Conservation (phyloP, 257 asterid species). For the Cordia subcordata region DNA sequence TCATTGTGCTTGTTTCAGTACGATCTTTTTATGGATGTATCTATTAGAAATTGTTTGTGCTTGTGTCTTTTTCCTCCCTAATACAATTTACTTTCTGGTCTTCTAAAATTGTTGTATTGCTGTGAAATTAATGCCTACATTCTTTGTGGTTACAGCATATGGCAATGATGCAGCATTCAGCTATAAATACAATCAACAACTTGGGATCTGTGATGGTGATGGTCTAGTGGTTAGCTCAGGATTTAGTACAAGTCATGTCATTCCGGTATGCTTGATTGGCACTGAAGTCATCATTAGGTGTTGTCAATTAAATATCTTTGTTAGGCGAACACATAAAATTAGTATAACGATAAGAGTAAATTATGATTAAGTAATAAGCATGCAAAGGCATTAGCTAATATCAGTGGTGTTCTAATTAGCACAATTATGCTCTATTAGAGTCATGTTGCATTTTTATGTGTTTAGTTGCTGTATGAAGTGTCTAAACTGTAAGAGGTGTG, state of each 20-base stretch:
- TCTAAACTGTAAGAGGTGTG: too few relatives aligned
- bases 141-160: conserved; percentile 55
- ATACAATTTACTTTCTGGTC: background rate
- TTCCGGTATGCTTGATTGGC: conserved; percentile 68
- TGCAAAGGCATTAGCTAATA: too few relatives aligned
- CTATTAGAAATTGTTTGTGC: background rate
- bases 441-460: too few relatives aligned
- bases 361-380: too few relatives aligned
- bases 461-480: too few relatives aligned
- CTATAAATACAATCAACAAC: conserved; percentile 78
- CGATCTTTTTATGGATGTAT: background rate
- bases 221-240: conserved; percentile 95
- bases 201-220: conserved; percentile 60
- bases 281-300: conserved; percentile 3
- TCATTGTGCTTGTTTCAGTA: too few relatives aligned
- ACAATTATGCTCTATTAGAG: too few relatives aligned
- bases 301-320: too few relatives aligned
- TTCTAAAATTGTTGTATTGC: background rate
- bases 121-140: background rate
- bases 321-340: too few relatives aligned
- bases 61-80: background rate
- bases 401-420: too few relatives aligned
- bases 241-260: conserved; percentile 80
- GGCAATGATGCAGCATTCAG: conserved; percentile 96
- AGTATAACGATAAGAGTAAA: too few relatives aligned